Conservation (phyloP, 805 yeast genomes). For the Spathaspora boniae region DNA sequence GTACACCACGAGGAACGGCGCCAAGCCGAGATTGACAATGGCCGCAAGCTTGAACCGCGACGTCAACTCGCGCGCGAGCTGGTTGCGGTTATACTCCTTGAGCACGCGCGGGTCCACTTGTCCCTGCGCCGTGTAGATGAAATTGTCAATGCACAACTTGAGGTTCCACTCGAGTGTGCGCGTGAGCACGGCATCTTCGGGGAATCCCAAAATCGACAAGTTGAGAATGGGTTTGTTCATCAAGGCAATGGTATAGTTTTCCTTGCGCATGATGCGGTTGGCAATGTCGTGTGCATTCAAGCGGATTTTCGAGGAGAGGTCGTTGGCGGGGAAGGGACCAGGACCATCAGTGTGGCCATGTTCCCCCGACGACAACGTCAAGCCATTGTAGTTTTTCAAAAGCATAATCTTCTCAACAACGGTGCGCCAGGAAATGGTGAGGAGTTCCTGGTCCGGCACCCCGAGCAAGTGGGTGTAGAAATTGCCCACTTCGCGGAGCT, state of each 20-base stretch:
- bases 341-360: too few relatives aligned
- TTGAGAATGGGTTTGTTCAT: constrained; percentile 75
- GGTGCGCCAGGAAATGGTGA: constrained; percentile 90
- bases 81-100: constrained; percentile 65
- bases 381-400: constrained; percentile 76
- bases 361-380: constrained; percentile 49
- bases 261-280: constrained; percentile 92
- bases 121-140: constrained; percentile 78
- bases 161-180: constrained; percentile 94
- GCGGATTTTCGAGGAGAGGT: constrained; percentile 66
- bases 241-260: constrained; percentile 88
- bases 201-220: constrained; percentile 41
- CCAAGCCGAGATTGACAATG: constrained; percentile 69
- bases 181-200: constrained; percentile 51
- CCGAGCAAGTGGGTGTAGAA: constrained; percentile 72
- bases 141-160: constrained; percentile 82
- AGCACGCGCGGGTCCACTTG: constrained; percentile 71
- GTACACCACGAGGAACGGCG: constrained; percentile 85
- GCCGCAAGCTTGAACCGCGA: constrained; percentile 88
- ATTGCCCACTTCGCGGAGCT: constrained; percentile 67
- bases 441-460: constrained; percentile 74
- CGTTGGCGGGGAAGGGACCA: constrained; percentile 42
- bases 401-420: constrained; percentile 73
- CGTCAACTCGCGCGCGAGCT: constrained; percentile 63
- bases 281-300: constrained; percentile 94